Base-by-base conservation (phyloP, 1,284 basidiomycete species). In the Mycena sp. region DNA sequence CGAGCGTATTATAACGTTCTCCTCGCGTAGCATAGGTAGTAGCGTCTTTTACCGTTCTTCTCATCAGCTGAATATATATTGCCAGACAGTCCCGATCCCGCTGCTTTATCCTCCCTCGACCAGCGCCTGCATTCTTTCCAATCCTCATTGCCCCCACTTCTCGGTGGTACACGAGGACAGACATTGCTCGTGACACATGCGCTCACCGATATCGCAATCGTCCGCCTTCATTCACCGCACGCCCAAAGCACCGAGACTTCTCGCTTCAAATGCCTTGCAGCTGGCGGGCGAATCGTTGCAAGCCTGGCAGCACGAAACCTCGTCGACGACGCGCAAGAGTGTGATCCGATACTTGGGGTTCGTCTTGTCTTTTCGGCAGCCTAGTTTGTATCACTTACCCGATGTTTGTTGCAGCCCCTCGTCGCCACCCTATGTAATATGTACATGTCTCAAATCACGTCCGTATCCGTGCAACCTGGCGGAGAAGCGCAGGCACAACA, bases 201-300 rank as follows among this genome's bases (percentile, higher is more conserved):
- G 2, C 69, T 80, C 6, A 67, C 70, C 4, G 71, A 76, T 25
- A 74, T 73, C 44, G 76, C 78, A 2, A 73, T 71, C 46, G 71
- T 80, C 55, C 74, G 77, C 55, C 73, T 81, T 9, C 75, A 80
- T 69, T 72, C 73, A 28, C 75, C 73, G 6, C 58, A 74, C 25
- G 68, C 69, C 6, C 61, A 67, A 19, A 58, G 69, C 6, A 43
- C 49, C 49, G 49, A 35, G 21, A 3, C 19, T 2, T 9, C 29
- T 5, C 44, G 58, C 16, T 3, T 14, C 43, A 37, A 35, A 17
- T 23, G 65, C 10, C 63, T 77, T 26, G 59, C 69, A 2, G 70
- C 73, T 21, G 72, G 73, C 17, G 32, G 10, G 2, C 58, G 35
- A 30, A 53, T 61, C 38, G 58, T 59, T 9, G 26, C 7, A 2